Conservation (phyloP, 768 basidiomycete genomes). For the Podaxis carcinomalis region DNA sequence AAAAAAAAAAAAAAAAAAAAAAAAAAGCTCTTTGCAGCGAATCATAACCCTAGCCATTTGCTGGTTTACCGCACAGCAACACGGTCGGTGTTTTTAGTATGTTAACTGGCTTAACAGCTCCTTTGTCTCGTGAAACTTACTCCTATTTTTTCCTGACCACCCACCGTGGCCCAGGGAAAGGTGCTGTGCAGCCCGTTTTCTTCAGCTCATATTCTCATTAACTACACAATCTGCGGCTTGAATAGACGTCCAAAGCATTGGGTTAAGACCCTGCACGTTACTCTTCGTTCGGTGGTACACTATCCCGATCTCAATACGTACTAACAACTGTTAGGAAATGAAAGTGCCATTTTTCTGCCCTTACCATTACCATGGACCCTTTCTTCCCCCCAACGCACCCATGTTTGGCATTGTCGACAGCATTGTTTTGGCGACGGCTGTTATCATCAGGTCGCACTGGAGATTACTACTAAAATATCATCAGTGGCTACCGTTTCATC, state of each 20-base stretch:
- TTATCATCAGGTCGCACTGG: neutral
- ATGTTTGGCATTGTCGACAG: neutral
- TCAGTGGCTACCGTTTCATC: neutral
- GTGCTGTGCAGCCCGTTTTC: neutral
- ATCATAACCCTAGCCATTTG: neutral
- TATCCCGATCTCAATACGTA: neutral
- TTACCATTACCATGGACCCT: neutral
- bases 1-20: neutral
- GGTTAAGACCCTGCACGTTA: neutral
- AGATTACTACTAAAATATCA: neutral
- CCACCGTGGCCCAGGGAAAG: neutral
- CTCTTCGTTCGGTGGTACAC: neutral
- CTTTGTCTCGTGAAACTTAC: neutral
- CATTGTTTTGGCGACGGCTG: neutral
- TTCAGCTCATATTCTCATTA: neutral
- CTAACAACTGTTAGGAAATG: neutral
- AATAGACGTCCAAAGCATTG: neutral
- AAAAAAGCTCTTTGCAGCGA: neutral
- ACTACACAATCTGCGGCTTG: neutral
- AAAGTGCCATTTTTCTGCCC: neutral
- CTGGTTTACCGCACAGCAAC: neutral
- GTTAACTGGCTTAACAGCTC: neutral
- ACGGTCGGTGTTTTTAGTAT: neutral
- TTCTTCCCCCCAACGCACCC: neutral
- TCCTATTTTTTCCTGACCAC: neutral